phyloP scores from a whole-genome alignment of 371 early-diverging fungal genomes.

The Apophysomyces elegans region DNA sequence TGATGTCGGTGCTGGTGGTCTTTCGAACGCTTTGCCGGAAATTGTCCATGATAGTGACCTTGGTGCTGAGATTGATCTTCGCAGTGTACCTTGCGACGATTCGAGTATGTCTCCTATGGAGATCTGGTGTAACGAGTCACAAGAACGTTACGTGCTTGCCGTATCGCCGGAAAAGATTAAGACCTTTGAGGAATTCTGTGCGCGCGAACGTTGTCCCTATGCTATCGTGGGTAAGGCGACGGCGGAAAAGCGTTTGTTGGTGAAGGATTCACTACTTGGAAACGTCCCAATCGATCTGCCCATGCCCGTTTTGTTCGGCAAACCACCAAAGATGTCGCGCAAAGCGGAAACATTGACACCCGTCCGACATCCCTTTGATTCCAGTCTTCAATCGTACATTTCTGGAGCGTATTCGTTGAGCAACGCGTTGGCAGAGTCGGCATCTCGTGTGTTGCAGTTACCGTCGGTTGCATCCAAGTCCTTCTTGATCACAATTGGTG shows the following conservation, averaged over 20 bases:
- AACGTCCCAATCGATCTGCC: slow-evolving; percentile 87
- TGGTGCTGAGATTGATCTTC: slow-evolving; percentile 90
- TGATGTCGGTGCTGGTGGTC: slow-evolving; percentile 98
- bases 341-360: slow-evolving; percentile 61
- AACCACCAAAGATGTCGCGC: slow-evolving; percentile 94
- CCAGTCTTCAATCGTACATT: slow-evolving; percentile 62
- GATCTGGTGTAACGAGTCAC: slow-evolving; percentile 98
- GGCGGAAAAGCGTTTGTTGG: slow-evolving; percentile 78
- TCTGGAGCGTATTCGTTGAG: slow-evolving; percentile 32
- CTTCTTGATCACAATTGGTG: slow-evolving; percentile 97
- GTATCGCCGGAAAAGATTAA: slow-evolving; percentile 70
- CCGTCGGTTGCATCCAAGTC: slow-evolving; percentile 92
- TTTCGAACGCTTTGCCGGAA: slow-evolving; percentile 96
- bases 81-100: slow-evolving; percentile 89
- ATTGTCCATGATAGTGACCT: slow-evolving; percentile 93
- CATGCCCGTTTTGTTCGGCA: slow-evolving; percentile 95
- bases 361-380: slow-evolving; percentile 64
- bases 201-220: slow-evolving; percentile 92
- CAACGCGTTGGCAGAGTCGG: slow-evolving; percentile 64
- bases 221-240: slow-evolving; percentile 94
- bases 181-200: slow-evolving; percentile 76
- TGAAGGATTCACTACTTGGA: slow-evolving; percentile 74
- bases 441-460: slow-evolving; percentile 78
- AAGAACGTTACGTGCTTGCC: slow-evolving; percentile 96
- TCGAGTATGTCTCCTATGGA: slow-evolving; percentile 96